These are phyloP conservation scores for Dactylis glomerata DNA, from an alignment of 176 grass and related monocot species.

Conservation along the genomic window DNA sequence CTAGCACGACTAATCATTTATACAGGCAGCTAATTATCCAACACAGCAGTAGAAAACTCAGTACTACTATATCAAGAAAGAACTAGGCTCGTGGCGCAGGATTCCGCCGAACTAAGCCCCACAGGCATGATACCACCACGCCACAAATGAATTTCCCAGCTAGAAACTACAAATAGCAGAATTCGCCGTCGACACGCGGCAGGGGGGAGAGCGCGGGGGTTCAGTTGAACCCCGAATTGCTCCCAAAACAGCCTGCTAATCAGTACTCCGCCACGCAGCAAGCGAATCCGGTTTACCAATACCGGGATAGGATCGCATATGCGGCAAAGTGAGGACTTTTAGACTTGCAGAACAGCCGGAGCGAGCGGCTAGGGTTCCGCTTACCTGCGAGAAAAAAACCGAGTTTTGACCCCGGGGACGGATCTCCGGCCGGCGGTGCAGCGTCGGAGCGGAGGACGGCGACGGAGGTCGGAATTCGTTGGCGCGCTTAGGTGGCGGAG, in stretches of 20 bases:
- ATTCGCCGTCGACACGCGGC: not conserved
- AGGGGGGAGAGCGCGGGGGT: not conserved
- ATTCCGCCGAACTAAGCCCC: not conserved
- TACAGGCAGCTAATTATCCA: not conserved
- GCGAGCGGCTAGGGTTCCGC: slow-evolving; percentile 7
- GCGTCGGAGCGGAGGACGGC: not conserved
- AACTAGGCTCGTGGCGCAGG: not conserved
- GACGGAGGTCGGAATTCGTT: not conserved
- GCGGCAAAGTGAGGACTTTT: not conserved
- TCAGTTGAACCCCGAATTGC: not conserved
- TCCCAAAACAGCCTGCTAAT: not conserved
- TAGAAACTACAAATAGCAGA: not conserved
- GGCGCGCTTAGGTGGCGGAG: not conserved
- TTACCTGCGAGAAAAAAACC: not conserved
- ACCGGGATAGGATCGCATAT: not conserved
- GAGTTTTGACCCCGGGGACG: not conserved
- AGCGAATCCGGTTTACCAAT: not conserved
- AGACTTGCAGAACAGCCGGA: not conserved
- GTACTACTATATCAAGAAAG: not conserved
- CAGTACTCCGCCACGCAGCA: not conserved
- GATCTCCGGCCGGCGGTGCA: not conserved
- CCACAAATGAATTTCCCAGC: not conserved
- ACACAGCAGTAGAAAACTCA: not conserved
- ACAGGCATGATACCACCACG: not conserved
- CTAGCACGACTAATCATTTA: not conserved